Evolutionary conservation across 2,329 filamentous ascomycete genomes (phyloP).

Genomic region (Xylariaceae sp.): DNA sequence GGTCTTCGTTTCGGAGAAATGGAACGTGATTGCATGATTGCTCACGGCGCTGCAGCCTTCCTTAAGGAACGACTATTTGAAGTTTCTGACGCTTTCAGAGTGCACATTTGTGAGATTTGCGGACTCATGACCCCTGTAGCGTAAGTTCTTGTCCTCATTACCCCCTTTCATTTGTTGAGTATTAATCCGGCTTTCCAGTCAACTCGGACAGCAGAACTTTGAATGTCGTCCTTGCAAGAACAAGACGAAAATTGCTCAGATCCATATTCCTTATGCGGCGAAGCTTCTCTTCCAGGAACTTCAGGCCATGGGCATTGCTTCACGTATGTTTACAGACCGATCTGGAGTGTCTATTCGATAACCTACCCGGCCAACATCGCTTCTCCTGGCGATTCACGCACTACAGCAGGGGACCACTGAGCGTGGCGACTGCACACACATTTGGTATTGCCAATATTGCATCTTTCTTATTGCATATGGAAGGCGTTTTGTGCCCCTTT

Average conservation of each 20-base stretch:
- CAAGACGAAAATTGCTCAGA: conserved; percentile 97
- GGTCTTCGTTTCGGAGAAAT: conserved; percentile 99
- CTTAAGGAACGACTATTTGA: conserved; percentile 97
- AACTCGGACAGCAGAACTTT: conserved; percentile 93
- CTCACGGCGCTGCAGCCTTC: conserved; percentile 97
- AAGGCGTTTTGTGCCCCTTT: conserved; percentile 31
- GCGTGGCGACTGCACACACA: not conserved
- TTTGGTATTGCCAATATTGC: not conserved
- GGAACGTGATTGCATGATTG: conserved; percentile 99
- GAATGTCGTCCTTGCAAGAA: conserved; percentile 98
- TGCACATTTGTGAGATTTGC: conserved; percentile 98
- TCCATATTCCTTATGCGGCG: conserved; percentile 96
- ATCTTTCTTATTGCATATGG: conserved; percentile 32
- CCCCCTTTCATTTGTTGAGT: not conserved
- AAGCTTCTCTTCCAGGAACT: conserved; percentile 99
- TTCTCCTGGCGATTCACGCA: not conserved
- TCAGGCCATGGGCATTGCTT: conserved; percentile 97
- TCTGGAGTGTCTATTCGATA: conserved; percentile 76
- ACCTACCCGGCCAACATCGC: conserved; percentile 18
- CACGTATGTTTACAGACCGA: conserved; percentile 92
- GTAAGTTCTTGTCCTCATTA: conserved; percentile 65
- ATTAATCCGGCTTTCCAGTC: conserved; percentile 57
- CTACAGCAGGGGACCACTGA: not conserved
- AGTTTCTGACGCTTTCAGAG: conserved; percentile 96
- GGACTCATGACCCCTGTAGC: conserved; percentile 99